Evolutionary conservation across 495 filamentous ascomycete genomes (phyloP).

Genomic region (Hypoxylon rickii): DNA sequence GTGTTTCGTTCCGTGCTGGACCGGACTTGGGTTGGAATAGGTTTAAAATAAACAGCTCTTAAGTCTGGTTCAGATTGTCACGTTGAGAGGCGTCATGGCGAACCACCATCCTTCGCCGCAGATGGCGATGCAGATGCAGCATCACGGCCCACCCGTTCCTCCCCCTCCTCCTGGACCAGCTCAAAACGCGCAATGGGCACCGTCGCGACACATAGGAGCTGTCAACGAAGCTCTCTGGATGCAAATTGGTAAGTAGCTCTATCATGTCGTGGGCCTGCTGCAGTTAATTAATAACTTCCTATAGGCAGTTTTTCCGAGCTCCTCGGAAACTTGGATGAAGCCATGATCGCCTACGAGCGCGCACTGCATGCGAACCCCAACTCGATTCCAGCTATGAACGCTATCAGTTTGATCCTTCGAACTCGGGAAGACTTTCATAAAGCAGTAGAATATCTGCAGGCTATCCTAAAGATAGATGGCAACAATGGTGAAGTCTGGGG

Average conservation of each 20-base stretch:
- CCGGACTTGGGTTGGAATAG: conserved; percentile 1
- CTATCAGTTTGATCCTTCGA: conserved; percentile 86
- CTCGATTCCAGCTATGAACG: conserved; percentile 92
- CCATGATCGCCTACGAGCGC: conserved; percentile 84
- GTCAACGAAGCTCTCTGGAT: conserved; percentile 92
- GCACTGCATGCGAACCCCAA: conserved; percentile 85
- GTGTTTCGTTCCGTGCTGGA: neutral
- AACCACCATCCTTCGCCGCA: conserved; percentile 61
- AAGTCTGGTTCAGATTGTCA: conserved; percentile 6
- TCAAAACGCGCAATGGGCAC: conserved; percentile 38
- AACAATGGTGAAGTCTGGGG: conserved; percentile 97
- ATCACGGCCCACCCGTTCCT: conserved; percentile 54
- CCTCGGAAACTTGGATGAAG: conserved; percentile 86
- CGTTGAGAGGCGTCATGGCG: conserved; percentile 46
- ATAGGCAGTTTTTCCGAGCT: conserved; percentile 84
- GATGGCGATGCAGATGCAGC: conserved; percentile 62
- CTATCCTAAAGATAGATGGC: conserved; percentile 85
- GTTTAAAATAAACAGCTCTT: neutral
- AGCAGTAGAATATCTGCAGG: conserved; percentile 90
- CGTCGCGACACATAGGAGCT: conserved; percentile 51
- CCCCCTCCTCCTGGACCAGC: conserved; percentile 43
- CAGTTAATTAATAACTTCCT: conserved; percentile 28
- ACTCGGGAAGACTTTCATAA: conserved; percentile 92
- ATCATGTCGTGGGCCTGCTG: neutral
- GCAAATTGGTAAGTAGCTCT: conserved; percentile 72